phyloP scores from a whole-genome alignment of 129 eudicot genomes.

The Artemisia argyi region DNA sequence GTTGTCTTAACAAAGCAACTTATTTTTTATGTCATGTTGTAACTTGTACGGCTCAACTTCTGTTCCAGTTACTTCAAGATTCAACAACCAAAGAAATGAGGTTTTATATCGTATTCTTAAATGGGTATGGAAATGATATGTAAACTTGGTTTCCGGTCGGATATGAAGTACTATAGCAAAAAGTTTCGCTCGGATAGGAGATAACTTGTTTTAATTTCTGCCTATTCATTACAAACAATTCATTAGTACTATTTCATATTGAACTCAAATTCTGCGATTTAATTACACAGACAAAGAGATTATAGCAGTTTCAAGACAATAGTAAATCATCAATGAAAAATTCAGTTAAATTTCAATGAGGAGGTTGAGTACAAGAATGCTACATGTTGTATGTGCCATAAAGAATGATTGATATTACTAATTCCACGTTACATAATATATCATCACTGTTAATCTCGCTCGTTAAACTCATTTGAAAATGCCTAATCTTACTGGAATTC shows the following conservation, averaged over 20 bases:
- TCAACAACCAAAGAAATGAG: slow-evolving; percentile 6
- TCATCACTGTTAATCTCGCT: slow-evolving; percentile 25
- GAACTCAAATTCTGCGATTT: too few relatives aligned
- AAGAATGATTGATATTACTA: slow-evolving; percentile 10
- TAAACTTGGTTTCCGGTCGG: too few relatives aligned
- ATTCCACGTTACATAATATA: not conserved
- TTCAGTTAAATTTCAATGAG: not conserved
- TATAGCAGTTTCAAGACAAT: not conserved
- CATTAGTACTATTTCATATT: too few relatives aligned
- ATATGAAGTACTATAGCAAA: too few relatives aligned
- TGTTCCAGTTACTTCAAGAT: not conserved
- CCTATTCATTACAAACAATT: too few relatives aligned
- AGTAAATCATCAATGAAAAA: not conserved
- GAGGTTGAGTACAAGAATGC: not conserved
- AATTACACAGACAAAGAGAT: not conserved
- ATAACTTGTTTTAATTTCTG: too few relatives aligned
- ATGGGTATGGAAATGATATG: too few relatives aligned
- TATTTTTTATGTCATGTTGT: not conserved
- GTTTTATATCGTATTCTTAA: too few relatives aligned
- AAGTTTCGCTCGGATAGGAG: too few relatives aligned
- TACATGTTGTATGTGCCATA: slow-evolving; percentile 9
- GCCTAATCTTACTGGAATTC: slow-evolving; percentile 2
- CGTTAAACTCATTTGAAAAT: not conserved
- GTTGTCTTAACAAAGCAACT: not conserved
- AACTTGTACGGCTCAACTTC: not conserved